phyloP scores from a whole-genome alignment of 1,284 basidiomycete genomes.

The Baeospora myosura region DNA sequence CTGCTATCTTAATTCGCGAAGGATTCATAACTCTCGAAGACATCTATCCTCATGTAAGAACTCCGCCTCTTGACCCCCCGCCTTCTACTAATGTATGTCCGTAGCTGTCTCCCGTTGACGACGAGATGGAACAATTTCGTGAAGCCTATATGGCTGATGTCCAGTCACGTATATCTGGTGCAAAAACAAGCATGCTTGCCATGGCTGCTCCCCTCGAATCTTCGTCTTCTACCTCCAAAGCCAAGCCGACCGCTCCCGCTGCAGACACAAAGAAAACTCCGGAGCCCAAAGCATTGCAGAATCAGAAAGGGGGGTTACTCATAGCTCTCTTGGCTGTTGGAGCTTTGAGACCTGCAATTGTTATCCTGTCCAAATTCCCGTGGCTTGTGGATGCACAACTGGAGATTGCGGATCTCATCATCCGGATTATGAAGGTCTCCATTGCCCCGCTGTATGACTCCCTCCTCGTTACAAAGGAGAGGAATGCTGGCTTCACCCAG shows the following conservation, averaged over 20 bases:
- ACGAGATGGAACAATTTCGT: slow-evolving; percentile 63
- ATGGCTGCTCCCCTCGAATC: slow-evolving; percentile 87
- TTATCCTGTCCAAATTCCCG: slow-evolving; percentile 76
- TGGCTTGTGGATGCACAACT: slow-evolving; percentile 82
- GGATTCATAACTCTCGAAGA: slow-evolving; percentile 82
- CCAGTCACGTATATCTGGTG: slow-evolving; percentile 56
- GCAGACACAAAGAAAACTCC: slow-evolving; percentile 35
- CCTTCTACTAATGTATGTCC: slow-evolving; percentile 8
- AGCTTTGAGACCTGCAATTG: slow-evolving; percentile 69
- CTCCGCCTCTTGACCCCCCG: not conserved
- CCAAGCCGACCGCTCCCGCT: slow-evolving; percentile 25
- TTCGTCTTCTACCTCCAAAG: slow-evolving; percentile 28
- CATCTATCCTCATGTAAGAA: slow-evolving; percentile 73
- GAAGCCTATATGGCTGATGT: slow-evolving; percentile 66
- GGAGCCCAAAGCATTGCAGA: slow-evolving; percentile 49
- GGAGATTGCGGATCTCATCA: slow-evolving; percentile 78
- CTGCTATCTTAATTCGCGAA: slow-evolving; percentile 85
- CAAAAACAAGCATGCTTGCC: slow-evolving; percentile 74
- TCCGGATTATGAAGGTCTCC: slow-evolving; percentile 67
- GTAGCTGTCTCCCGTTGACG: slow-evolving; percentile 71
- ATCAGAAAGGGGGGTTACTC: slow-evolving; percentile 80
- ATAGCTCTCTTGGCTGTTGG: slow-evolving; percentile 84
- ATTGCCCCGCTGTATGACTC: slow-evolving; percentile 64
- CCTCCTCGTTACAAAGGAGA: slow-evolving; percentile 42
- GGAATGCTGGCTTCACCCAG: slow-evolving; percentile 51